These are phyloP conservation scores for Pseudocercospora vitis DNA, from an alignment of 2,329 filamentous ascomycete species.

Conservation along the genomic window DNA sequence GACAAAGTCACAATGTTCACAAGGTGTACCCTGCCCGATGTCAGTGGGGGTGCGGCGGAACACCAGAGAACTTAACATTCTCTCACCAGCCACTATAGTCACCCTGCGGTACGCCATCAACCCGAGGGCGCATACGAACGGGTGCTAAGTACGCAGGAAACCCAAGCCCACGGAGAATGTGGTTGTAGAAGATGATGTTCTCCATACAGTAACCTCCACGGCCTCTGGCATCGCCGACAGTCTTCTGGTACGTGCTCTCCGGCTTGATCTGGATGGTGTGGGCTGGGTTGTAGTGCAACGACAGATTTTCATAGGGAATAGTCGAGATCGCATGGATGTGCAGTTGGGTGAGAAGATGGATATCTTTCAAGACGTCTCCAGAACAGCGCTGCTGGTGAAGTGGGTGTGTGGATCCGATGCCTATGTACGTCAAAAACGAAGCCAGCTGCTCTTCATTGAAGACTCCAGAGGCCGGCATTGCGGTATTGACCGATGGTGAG, in stretches of 20 bases:
- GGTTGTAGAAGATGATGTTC: slow-evolving; percentile 53
- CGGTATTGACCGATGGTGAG: background rate
- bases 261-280: slow-evolving; percentile 52
- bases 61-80: too few relatives aligned
- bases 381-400: slow-evolving; percentile 14
- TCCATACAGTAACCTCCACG: slow-evolving; percentile 64
- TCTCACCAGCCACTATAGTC: slow-evolving; percentile 27
- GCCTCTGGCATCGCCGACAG: slow-evolving; percentile 43
- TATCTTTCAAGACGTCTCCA: slow-evolving; percentile 10
- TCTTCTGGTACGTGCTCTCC: slow-evolving; percentile 52
- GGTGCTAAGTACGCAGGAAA: slow-evolving; percentile 45
- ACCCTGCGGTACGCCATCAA: slow-evolving; percentile 28
- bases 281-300: slow-evolving; percentile 53
- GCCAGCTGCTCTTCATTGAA: background rate
- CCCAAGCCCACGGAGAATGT: slow-evolving; percentile 52
- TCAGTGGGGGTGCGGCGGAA: too few relatives aligned
- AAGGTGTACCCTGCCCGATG: slow-evolving; percentile 40
- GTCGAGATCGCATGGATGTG: slow-evolving; percentile 38
- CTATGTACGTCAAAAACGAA: background rate
- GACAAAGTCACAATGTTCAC: slow-evolving; percentile 48
- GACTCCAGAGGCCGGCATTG: background rate
- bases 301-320: slow-evolving; percentile 59
- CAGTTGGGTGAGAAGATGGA: slow-evolving; percentile 20
- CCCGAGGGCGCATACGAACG: slow-evolving; percentile 32
- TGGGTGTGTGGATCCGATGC: background rate